Conservation (phyloP, 345 rosid genomes). For the Turritis glabra region DNA sequence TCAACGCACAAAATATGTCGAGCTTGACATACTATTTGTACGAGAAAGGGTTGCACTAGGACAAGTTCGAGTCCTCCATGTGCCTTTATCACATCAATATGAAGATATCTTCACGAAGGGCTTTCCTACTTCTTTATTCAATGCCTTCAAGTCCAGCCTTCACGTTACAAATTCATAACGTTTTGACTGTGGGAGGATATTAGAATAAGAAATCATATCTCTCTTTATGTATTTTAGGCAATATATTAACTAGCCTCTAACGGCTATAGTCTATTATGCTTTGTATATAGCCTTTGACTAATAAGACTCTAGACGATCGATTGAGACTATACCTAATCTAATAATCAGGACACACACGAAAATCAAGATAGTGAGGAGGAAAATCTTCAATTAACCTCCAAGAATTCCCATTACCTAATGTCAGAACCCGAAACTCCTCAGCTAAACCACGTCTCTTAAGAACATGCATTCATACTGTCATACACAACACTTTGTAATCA, state of each 20-base stretch:
- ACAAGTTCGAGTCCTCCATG: background rate
- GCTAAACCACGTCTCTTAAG: too few relatives aligned
- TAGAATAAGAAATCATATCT: too few relatives aligned
- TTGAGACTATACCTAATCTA: too few relatives aligned
- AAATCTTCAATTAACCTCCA: slow-evolving; percentile 2
- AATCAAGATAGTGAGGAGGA: slow-evolving; percentile 8
- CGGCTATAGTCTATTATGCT: too few relatives aligned
- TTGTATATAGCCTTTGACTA: too few relatives aligned
- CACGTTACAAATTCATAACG: too few relatives aligned
- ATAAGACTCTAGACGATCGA: too few relatives aligned
- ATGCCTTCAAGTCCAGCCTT: too few relatives aligned
- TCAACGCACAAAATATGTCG: background rate
- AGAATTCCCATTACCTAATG: background rate
- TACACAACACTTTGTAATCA: slow-evolving; percentile 27
- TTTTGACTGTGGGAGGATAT: too few relatives aligned
- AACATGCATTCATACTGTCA: too few relatives aligned
- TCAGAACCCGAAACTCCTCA: background rate
- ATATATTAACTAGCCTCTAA: too few relatives aligned
- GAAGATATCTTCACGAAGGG: background rate
- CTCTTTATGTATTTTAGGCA: too few relatives aligned
- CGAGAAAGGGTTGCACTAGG: background rate
- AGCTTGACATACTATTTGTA: background rate
- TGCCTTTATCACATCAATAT: background rate
- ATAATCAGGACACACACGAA: background rate
- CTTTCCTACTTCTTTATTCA: background rate